Evolutionary conservation across 2,329 filamentous ascomycete genomes (phyloP).

Genomic region (Colletotrichum lentis): DNA sequence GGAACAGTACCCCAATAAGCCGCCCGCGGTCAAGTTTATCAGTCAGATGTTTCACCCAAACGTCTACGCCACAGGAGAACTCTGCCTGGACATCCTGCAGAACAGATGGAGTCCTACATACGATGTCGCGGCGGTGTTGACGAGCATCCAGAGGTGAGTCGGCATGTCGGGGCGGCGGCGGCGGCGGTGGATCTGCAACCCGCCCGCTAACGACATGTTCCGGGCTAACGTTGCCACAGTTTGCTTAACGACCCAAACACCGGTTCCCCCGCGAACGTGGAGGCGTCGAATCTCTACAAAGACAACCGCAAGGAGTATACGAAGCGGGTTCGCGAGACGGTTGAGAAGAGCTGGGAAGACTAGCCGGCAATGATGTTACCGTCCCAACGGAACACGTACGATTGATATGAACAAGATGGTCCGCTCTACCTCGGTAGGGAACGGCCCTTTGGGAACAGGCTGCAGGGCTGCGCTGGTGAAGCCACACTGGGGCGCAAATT

Average conservation of each 20-base stretch:
- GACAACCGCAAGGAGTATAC: conserved; percentile 97
- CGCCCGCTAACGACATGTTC: not conserved
- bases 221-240: conserved; percentile 57
- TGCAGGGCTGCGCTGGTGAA: conserved; percentile 19
- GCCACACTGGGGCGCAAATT: conserved; percentile 2
- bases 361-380: conserved; percentile 49
- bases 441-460: not conserved
- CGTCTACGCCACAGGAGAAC: conserved; percentile 94
- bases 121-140: conserved; percentile 95
- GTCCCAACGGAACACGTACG: conserved; percentile 22
- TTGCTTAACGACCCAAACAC: conserved; percentile 97
- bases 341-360: conserved; percentile 99
- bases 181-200: not conserved
- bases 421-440: conserved; percentile 12
- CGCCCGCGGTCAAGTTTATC: conserved; percentile 97
- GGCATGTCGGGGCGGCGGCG: not conserved
- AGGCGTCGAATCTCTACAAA: conserved; percentile 97
- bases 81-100: conserved; percentile 95
- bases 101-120: conserved; percentile 99
- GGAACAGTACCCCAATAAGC: conserved; percentile 98
- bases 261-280: conserved; percentile 96
- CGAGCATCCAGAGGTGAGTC: conserved; percentile 90
- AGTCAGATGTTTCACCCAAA: conserved; percentile 99
- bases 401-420: conserved; percentile 30
- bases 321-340: conserved; percentile 93